Percentiles rank a stretch among this genome's conserved stretches.
Evolutionary conservation across 306 rosid genomes (phyloP).

Genomic region (Inga oerstediana): DNA sequence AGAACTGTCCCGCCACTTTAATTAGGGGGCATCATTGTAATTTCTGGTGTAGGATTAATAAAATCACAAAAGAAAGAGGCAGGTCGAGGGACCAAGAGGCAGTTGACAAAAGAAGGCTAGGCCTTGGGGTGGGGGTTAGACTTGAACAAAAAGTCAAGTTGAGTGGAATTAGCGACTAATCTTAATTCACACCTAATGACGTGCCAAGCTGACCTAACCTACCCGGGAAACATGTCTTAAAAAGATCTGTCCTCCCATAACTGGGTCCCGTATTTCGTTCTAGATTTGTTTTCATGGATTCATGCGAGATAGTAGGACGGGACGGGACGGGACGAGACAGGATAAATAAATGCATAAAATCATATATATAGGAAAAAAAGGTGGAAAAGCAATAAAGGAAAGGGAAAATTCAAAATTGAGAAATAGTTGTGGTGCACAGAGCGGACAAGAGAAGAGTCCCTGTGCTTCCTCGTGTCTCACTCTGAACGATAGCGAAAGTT

Average conservation of each 20-base stretch:
- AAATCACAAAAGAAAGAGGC: not conserved
- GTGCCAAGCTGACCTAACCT: conserved; percentile 40
- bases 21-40: not conserved
- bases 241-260: not conserved
- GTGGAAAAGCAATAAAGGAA: not conserved
- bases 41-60: not conserved
- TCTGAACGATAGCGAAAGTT: conserved; percentile 7
- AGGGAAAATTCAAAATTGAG: conserved; percentile 22
- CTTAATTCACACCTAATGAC: conserved; percentile 42
- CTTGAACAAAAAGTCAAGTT: conserved; percentile 42
- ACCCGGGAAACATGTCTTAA: not conserved
- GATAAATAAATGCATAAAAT: not conserved
- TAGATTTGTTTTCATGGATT: not conserved
- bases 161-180: conserved; percentile 30
- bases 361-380: not conserved
- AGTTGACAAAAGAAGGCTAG: conserved; percentile 4
- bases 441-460: not conserved
- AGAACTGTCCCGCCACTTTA: not conserved
- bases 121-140: not conserved
- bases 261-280: conserved; percentile 3
- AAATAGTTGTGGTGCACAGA: conserved; percentile 2
- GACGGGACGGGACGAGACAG: not conserved
- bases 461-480: not conserved
- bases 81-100: not conserved
- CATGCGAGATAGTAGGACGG: not conserved